Evolutionary conservation across 352 stramenopile genomes (phyloP).

Genomic region (Pythium rishiriense): DNA sequence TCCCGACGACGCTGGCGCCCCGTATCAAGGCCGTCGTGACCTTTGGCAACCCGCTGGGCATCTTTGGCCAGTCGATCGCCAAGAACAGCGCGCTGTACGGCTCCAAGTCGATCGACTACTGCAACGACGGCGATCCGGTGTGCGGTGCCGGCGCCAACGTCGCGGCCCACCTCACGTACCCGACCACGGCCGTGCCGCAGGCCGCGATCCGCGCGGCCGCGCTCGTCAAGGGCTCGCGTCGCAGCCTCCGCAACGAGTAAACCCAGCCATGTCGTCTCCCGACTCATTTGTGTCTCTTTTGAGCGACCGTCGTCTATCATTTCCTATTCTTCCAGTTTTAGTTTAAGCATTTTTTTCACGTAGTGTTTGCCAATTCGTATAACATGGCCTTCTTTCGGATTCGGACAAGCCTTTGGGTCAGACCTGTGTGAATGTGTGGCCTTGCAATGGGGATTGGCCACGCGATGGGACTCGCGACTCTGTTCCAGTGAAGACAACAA

Average conservation of each 20-base stretch:
- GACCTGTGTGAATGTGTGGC: too few relatives aligned
- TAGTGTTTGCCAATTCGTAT: too few relatives aligned
- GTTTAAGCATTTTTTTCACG: too few relatives aligned
- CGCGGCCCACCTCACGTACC: slow-evolving; percentile 9
- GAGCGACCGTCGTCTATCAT: neutral
- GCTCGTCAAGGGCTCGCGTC: neutral
- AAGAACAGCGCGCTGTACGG: slow-evolving; percentile 13
- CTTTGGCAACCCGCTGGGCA: slow-evolving; percentile 16
- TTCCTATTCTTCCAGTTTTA: neutral
- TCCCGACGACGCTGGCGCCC: slow-evolving; percentile 23
- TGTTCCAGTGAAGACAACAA: too few relatives aligned
- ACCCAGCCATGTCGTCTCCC: slow-evolving; percentile 3
- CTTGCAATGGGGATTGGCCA: too few relatives aligned
- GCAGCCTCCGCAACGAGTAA: neutral
- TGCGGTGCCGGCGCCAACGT: slow-evolving; percentile 6
- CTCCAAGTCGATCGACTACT: slow-evolving; percentile 16
- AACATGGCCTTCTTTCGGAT: too few relatives aligned
- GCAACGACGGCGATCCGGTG: slow-evolving; percentile 16
- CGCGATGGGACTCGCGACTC: too few relatives aligned
- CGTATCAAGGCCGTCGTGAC: slow-evolving; percentile 39
- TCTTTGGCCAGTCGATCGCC: slow-evolving; percentile 10
- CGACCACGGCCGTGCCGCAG: neutral
- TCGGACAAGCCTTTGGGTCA: too few relatives aligned
- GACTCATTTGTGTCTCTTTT: neutral
- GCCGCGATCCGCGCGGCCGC: neutral